Percentiles rank a stretch among this genome's conserved stretches.
Evolutionary conservation across 495 filamentous ascomycete species (phyloP).

Genomic region (Podospora didyma): DNA sequence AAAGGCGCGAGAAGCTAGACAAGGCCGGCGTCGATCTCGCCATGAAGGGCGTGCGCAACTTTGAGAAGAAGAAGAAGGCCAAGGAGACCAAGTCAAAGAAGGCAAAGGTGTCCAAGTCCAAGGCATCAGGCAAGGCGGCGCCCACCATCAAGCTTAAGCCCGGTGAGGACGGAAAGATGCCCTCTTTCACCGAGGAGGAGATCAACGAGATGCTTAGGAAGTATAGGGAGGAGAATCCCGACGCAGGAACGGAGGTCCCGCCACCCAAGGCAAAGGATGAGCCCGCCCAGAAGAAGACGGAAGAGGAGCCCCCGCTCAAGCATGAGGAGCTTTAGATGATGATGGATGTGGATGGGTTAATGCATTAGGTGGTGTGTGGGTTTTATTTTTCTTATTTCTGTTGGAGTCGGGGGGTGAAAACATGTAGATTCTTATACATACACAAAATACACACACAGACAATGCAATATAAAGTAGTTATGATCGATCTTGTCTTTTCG

Average conservation of each 20-base stretch:
- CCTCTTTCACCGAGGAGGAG: conserved; percentile 41
- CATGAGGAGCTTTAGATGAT: conserved; percentile 49
- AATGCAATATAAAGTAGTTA: too few species aligned
- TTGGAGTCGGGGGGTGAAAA: too few species aligned
- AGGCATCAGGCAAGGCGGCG: conserved; percentile 37
- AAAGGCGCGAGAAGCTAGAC: conserved; percentile 58
- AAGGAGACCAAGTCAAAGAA: conserved; percentile 38
- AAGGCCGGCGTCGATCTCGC: conserved; percentile 64
- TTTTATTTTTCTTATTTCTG: too few species aligned
- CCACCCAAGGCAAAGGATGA: conserved; percentile 27
- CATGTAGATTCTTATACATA: too few species aligned
- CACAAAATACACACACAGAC: too few species aligned
- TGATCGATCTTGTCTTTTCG: too few species aligned
- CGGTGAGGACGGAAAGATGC: conserved; percentile 37
- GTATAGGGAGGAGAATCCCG: conserved; percentile 31
- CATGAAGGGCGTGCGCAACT: conserved; percentile 64
- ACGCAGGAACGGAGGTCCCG: conserved; percentile 25
- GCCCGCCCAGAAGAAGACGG: conserved; percentile 38
- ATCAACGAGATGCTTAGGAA: conserved; percentile 47
- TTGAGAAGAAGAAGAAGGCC: conserved; percentile 45
- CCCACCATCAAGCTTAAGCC: conserved; percentile 34
- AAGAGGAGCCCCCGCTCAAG: conserved; percentile 19
- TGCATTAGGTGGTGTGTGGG: too few species aligned
- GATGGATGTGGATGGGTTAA: not conserved
- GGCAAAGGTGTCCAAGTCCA: conserved; percentile 37